These are phyloP conservation scores for Fusarium sp. DNA, from an alignment of 2,329 filamentous ascomycete genomes.

Conservation along the genomic window DNA sequence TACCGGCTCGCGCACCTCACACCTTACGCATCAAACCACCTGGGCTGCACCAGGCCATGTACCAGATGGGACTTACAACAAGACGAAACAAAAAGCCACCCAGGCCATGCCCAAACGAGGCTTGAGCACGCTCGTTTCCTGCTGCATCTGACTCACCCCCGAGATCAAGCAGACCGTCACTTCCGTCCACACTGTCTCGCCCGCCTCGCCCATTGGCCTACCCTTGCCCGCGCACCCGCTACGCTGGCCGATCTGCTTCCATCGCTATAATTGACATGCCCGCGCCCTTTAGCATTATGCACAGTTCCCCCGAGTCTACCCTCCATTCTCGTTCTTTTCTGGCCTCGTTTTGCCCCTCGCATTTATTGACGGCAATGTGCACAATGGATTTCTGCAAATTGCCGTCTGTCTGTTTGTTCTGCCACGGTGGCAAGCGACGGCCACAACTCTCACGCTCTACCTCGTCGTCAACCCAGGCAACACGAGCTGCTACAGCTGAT, in stretches of 20 bases:
- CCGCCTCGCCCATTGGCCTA: conserved; percentile 5
- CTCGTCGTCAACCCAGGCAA: too few species aligned
- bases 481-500: too few species aligned
- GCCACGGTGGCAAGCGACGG: not conserved
- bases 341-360: not conserved
- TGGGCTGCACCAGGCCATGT: not conserved
- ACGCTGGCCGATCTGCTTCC: conserved; percentile 15
- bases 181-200: conserved; percentile 3
- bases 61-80: conserved; percentile 22
- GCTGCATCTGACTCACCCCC: conserved; percentile 23
- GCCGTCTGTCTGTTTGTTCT: not conserved
- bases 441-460: not conserved
- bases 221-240: conserved; percentile 1
- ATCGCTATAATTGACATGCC: conserved; percentile 45
- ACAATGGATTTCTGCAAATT: conserved; percentile 7
- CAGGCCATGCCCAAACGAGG: conserved; percentile 33
- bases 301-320: conserved; percentile 26
- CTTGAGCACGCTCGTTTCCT: conserved; percentile 12
- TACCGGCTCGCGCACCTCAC: not conserved
- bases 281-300: conserved; percentile 42
- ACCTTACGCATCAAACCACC: conserved; percentile 10
- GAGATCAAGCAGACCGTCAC: not conserved
- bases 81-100: conserved; percentile 35
- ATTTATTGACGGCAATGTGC: conserved; percentile 9
- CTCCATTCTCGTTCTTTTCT: conserved; percentile 5